Evolutionary conservation across 208 protist genomes (phyloP).

Genomic region (Trypanosoma avium): DNA sequence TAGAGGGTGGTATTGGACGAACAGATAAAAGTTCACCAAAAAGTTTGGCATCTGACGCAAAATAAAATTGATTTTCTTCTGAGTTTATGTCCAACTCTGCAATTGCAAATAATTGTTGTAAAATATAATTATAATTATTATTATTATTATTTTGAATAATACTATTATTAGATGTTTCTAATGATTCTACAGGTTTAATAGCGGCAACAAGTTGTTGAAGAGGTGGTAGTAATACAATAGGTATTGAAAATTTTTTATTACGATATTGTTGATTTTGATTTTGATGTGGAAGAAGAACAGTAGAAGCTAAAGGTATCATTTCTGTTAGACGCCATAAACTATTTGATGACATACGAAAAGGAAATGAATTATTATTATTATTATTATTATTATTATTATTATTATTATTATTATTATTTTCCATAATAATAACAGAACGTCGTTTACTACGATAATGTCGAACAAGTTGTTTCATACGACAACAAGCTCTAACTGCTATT

Average conservation of each 20-base stretch:
- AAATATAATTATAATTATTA: not conserved
- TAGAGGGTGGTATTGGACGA: not conserved
- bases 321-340: conserved; percentile 11
- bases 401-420: not conserved
- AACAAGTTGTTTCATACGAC: conserved; percentile 13
- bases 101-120: conserved; percentile 5
- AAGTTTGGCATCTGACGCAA: not conserved
- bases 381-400: not conserved
- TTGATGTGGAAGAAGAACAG: conserved; percentile 6
- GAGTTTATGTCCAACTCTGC: conserved; percentile 4
- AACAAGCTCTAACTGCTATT: conserved; percentile 6
- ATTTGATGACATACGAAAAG: not conserved
- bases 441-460: not conserved
- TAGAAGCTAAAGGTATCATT: not conserved
- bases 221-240: conserved; percentile 7
- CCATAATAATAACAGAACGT: not conserved
- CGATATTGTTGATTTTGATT: no score
- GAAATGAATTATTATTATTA: not conserved
- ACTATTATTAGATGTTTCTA: not conserved
- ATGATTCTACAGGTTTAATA: not conserved
- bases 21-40: not conserved
- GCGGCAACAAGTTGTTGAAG: not conserved
- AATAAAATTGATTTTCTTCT: conserved; percentile 3
- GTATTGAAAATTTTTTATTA: no score
- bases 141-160: not conserved